phyloP scores from a whole-genome alignment of 2,329 filamentous ascomycete species.

The Phialemoniopsis sp. region DNA sequence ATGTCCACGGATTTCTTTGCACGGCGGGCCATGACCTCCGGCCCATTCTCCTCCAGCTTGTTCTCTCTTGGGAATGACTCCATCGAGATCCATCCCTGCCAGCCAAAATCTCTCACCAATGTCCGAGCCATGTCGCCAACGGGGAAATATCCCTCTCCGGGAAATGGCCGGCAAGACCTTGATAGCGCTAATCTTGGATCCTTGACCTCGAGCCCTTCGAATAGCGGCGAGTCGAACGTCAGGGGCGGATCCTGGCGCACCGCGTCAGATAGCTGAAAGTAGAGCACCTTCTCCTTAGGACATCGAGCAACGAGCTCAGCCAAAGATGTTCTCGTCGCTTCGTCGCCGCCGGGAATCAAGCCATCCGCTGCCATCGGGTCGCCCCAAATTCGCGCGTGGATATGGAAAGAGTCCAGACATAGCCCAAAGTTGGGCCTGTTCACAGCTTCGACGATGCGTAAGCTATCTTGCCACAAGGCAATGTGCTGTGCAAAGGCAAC shows the following conservation, averaged over 20 bases:
- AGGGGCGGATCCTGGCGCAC: slow-evolving; percentile 23
- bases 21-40: slow-evolving; percentile 3
- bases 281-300: slow-evolving; percentile 23
- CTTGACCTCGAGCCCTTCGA: slow-evolving; percentile 6
- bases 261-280: slow-evolving; percentile 27
- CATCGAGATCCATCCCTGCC: slow-evolving; percentile 23
- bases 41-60: not conserved
- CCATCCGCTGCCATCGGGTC: slow-evolving; percentile 17
- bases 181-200: slow-evolving; percentile 6
- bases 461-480: slow-evolving; percentile 23
- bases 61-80: slow-evolving; percentile 17
- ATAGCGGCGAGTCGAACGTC: slow-evolving; percentile 21
- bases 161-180: slow-evolving; percentile 21
- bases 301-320: slow-evolving; percentile 9
- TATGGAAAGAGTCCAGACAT: slow-evolving; percentile 30
- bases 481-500: slow-evolving; percentile 23
- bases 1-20: not conserved
- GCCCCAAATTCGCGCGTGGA: slow-evolving; percentile 23
- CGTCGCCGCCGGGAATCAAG: not conserved
- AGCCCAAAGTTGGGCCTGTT: slow-evolving; percentile 27
- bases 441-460: slow-evolving; percentile 19
- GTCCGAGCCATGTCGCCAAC: slow-evolving; percentile 17
- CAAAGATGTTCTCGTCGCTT: slow-evolving; percentile 16
- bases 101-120: slow-evolving; percentile 21
- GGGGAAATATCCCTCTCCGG: slow-evolving; percentile 15